These are phyloP conservation scores for Ambrosia trifida DNA, from an alignment of 129 eudicot genomes.

Conservation along the genomic window DNA sequence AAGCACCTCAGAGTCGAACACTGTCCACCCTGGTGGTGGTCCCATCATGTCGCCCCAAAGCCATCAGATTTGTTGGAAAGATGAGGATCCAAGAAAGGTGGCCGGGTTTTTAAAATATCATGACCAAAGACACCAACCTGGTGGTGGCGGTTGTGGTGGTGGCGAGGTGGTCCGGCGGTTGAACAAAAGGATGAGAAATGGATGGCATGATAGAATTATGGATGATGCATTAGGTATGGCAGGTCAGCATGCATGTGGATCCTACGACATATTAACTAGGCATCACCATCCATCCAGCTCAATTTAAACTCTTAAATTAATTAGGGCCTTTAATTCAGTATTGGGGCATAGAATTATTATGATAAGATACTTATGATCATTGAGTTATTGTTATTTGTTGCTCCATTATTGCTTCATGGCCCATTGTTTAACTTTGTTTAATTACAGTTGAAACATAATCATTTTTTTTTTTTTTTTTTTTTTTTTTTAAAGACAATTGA, in stretches of 20 bases:
- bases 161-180: conserved; percentile 48
- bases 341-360: not conserved
- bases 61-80: conserved; percentile 32
- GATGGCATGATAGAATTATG: conserved; percentile 54
- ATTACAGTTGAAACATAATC: not conserved
- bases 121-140: conserved; percentile 33
- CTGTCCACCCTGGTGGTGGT: not conserved
- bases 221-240: conserved; percentile 49
- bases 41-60: not conserved
- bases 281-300: conserved; percentile 21
- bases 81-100: conserved; percentile 37
- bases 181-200: conserved; percentile 50
- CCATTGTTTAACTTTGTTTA: not conserved
- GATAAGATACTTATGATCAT: not conserved
- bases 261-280: conserved; percentile 17
- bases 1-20: not conserved
- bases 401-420: not conserved
- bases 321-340: not conserved
- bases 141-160: conserved; percentile 22
- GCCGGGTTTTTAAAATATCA: conserved; percentile 44
- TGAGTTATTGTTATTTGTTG: not conserved
- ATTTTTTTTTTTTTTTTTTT: too few relatives aligned
- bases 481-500: too few relatives aligned
- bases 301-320: not conserved
- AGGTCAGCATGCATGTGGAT: conserved; percentile 40